Base-by-base conservation (phyloP, 495 filamentous ascomycete species). In the Lentithecium fluviatile region DNA sequence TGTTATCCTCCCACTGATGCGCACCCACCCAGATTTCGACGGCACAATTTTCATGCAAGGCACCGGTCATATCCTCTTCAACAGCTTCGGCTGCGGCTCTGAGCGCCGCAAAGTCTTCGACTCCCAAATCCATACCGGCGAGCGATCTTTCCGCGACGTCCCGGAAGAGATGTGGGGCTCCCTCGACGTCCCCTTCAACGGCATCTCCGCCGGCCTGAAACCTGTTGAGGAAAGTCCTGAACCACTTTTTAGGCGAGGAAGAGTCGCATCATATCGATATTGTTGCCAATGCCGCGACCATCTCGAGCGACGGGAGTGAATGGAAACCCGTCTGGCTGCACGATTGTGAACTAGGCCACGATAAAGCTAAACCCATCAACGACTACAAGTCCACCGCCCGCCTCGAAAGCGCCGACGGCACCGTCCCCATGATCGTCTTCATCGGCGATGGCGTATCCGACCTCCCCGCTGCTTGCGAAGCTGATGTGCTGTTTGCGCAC, bases 11-110 rank as follows among this genome's bases (percentile, higher is more conserved):
- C 34, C 12, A 15, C 13, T 52, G 20, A 23, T 57, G 32, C 34
- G 42, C 6, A 45, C 21, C 7, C 25, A 26, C 20, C 8, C 46
- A 85, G 85, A 90, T 72, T 90, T 89, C 65, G 86, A 90, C 68
- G 87, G 87, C 62, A 89, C 87, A 36, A 90, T 90, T 66, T 88
- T 86, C 76, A 85, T 88, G 79, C 85, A 90, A 80, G 87, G 89
- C 59, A 89, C 85, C 13, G 87, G 87, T 45, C 87, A 89, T 70
- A 81, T 89, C 69, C 80, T 90, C 40, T 85, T 89, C 73, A 85
- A 89, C 67, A 73, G 74, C 64, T 79, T 85, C 59, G 87, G 87
- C 57, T 88, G 85, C 73, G 85, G 86, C 55, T 70, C 73, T 5
- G 69, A 76, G 26, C 78, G 77, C 38, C 78, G 85, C 24, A 67